Evolutionary conservation across 2,329 filamentous ascomycete species (phyloP).

Genomic region (Bretziella fagacearum): DNA sequence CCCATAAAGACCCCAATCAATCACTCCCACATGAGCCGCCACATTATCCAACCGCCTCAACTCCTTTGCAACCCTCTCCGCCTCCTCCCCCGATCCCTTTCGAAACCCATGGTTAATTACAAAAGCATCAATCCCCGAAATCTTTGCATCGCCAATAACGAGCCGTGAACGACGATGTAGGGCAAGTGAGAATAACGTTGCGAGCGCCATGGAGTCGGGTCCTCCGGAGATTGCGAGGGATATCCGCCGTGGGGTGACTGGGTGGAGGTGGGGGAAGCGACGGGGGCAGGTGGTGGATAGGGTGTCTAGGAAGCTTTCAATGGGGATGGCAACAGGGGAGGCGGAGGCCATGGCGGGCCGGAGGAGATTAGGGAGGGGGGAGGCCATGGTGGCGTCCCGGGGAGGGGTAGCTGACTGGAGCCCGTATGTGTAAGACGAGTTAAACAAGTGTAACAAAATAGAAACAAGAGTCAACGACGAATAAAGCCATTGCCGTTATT

Average conservation of each 20-base stretch:
- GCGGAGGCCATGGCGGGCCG: too few species aligned
- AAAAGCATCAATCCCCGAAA: conserved; percentile 27
- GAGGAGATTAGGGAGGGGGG: too few species aligned
- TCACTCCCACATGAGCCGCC: conserved; percentile 16
- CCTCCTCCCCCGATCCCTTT: conserved; percentile 34
- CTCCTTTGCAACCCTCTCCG: conserved; percentile 27
- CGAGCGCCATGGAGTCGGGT: conserved; percentile 94
- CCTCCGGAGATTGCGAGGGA: conserved; percentile 72
- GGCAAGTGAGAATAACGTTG: conserved; percentile 47
- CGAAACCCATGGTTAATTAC: conserved; percentile 44
- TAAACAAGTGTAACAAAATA: too few species aligned
- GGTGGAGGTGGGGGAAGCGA: background rate
- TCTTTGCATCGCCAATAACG: conserved; percentile 30
- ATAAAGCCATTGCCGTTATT: too few species aligned
- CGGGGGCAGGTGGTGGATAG: background rate
- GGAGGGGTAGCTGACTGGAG: background rate
- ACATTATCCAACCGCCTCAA: conserved; percentile 24
- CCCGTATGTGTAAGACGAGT: background rate
- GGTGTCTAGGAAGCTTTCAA: background rate
- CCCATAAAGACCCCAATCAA: conserved; percentile 19
- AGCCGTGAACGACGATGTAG: conserved; percentile 21
- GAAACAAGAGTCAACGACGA: too few species aligned
- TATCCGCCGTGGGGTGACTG: background rate
- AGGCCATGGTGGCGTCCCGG: background rate
- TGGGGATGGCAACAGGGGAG: too few species aligned